Conservation (phyloP, 495 filamentous ascomycete genomes). For the Podospora anserina region DNA sequence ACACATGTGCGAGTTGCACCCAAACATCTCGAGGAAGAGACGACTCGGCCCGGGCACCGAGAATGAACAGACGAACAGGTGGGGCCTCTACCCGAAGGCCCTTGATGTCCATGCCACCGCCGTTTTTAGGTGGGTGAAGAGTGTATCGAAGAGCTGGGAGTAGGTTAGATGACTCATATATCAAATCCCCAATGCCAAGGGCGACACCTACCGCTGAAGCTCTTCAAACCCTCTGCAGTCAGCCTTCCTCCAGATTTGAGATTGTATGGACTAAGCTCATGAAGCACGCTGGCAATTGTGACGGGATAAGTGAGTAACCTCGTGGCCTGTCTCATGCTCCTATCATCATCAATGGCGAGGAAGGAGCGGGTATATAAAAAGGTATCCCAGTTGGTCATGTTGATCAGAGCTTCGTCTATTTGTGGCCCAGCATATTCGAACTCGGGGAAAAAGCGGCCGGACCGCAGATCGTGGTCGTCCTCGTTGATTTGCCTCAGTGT, state of each 20-base stretch:
- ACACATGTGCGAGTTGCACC: conserved; percentile 86
- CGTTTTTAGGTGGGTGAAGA: conserved; percentile 79
- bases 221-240: conserved; percentile 85
- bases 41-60: conserved; percentile 93
- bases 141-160: conserved; percentile 80
- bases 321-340: conserved; percentile 86
- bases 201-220: conserved; percentile 70
- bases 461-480: conserved; percentile 92
- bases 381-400: conserved; percentile 99
- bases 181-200: background rate
- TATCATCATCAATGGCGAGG: conserved; percentile 80
- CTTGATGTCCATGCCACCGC: conserved; percentile 69
- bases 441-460: conserved; percentile 87
- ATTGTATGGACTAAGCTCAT: conserved; percentile 89
- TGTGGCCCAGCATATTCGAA: conserved; percentile 86
- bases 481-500: conserved; percentile 89
- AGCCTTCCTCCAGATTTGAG: conserved; percentile 68
- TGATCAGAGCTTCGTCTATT: conserved; percentile 85
- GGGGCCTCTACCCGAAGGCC: conserved; percentile 79
- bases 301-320: conserved; percentile 88
- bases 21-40: conserved; percentile 91
- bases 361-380: conserved; percentile 87
- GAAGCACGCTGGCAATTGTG: conserved; percentile 84
- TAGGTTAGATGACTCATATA: conserved; percentile 8
- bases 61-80: conserved; percentile 85